Evolutionary conservation across 169 alveolate species (phyloP).

Genomic region (Plasmodium knowlesi): DNA sequence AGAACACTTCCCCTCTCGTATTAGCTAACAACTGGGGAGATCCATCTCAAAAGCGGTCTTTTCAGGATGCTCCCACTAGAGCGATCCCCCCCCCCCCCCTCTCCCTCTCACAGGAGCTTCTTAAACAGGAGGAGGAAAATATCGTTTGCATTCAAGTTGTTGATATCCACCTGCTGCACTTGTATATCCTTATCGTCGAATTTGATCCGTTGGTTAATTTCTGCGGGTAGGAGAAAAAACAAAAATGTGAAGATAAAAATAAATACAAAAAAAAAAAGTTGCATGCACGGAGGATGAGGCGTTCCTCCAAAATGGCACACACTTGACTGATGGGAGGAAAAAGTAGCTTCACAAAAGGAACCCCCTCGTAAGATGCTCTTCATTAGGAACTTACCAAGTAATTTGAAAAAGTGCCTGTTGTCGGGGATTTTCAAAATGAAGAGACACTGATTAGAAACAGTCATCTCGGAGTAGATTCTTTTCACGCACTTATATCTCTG

Average conservation of each 20-base stretch:
- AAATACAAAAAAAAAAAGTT: not conserved
- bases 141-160: constrained; percentile 67
- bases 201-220: constrained; percentile 20
- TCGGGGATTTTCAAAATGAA: constrained; percentile 27
- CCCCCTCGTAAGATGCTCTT: not conserved
- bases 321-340: too few relatives aligned
- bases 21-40: not conserved
- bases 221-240: constrained; percentile 9
- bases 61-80: too few relatives aligned
- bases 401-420: constrained; percentile 22
- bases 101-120: constrained; percentile 2
- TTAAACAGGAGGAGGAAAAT: constrained; percentile 61
- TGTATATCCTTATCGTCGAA: constrained; percentile 32
- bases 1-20: not conserved
- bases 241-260: not conserved
- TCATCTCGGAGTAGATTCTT: constrained; percentile 21
- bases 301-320: not conserved
- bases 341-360: not conserved
- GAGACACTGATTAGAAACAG: not conserved
- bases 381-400: constrained; percentile 13
- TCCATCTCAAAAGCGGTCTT: too few relatives aligned
- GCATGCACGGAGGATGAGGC: not conserved
- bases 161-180: constrained; percentile 41
- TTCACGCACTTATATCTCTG: constrained; percentile 2
- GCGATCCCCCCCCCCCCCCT: too few relatives aligned